Percentiles rank a stretch among this genome's conserved stretches.
Evolutionary conservation across 2,329 filamentous ascomycete species (phyloP).

Genomic region (Phoma sp.): DNA sequence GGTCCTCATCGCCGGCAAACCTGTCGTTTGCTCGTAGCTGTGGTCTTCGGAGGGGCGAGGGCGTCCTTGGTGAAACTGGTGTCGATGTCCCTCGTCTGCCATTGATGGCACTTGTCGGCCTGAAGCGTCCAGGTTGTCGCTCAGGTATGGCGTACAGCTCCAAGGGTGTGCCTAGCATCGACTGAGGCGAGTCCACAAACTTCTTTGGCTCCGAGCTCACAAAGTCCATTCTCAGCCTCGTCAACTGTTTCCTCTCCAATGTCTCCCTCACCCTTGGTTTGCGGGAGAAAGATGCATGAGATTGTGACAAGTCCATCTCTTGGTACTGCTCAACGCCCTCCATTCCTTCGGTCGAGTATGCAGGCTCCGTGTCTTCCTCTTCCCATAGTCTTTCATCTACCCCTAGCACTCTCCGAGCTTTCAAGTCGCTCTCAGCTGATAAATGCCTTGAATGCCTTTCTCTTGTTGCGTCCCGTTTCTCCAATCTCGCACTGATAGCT

Average conservation of each 20-base stretch:
- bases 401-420: slow-evolving; percentile 3
- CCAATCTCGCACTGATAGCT: slow-evolving; percentile 35
- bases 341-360: not conserved
- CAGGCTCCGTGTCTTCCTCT: not conserved
- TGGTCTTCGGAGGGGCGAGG: slow-evolving; percentile 5
- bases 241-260: slow-evolving; percentile 28
- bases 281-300: slow-evolving; percentile 25
- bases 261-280: slow-evolving; percentile 33
- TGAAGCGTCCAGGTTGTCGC: slow-evolving; percentile 9
- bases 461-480: slow-evolving; percentile 7
- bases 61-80: slow-evolving; percentile 13
- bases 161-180: slow-evolving; percentile 38
- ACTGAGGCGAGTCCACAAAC: slow-evolving; percentile 33
- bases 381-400: not conserved
- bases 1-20: slow-evolving; percentile 2
- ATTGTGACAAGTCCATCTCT: not conserved
- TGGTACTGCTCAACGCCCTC: slow-evolving; percentile 8
- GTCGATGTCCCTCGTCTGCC: slow-evolving; percentile 19
- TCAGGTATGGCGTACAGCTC: slow-evolving; percentile 34
- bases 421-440: slow-evolving; percentile 6
- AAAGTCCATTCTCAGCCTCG: slow-evolving; percentile 31
- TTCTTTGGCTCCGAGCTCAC: slow-evolving; percentile 23
- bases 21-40: slow-evolving; percentile 15
- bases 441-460: slow-evolving; percentile 10
- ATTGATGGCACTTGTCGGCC: slow-evolving; percentile 13